Base-by-base conservation (phyloP, 495 filamentous ascomycete genomes). In the Penicillium mononematosum region DNA sequence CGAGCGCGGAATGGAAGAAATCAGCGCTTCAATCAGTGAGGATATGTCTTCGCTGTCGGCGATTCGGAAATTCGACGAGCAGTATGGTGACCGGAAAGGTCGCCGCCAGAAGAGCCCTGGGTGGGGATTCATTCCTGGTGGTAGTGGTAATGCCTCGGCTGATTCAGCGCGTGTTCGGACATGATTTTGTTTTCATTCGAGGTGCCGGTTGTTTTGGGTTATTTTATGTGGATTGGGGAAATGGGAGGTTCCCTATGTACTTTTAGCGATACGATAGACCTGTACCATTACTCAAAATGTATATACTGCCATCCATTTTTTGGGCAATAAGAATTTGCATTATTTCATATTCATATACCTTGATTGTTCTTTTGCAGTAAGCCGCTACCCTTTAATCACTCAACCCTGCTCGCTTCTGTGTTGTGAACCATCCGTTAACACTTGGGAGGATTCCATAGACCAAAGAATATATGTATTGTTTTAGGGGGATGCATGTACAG, bases 31-130 rank as follows among this genome's bases (percentile, higher is more conserved):
- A 59, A 92, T 96, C 56, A 91, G 86, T 58, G 94, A 97, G 70
- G 94, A 98, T 61, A 98, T 97, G 94, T 80, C 86, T 36, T 88
- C 82, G 34, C 74, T 98, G 52, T 80, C 81, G 53, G 90, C 90
- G 22, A 96, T 98, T 59, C 78, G 88, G 50, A 96, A 96, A 75
- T 98, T 98, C 70, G 95, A 98, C 68, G 90, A 95, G 75, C 90
- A 92, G 67, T 98, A 89, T 72, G 94, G 94, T 20, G 92, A 97
- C 75, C 83, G 88, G n/a, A 90, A 85, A 50, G 83, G 85, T 6
- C 81, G 81, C 63, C 81, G 81, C 63, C 86, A 85, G 75, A 89
- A 84, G 72, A 70, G 67, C 29, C 56, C 68, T 32, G 71, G 70
- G 4, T 79, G 75, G 75, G 77, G 77, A 27, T 79, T 79, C 56